Percentiles rank a stretch among this genome's conserved stretches.
Evolutionary conservation across 2,329 filamentous ascomycete genomes (phyloP).

Genomic region (Penicillium aurantiogriseum): DNA sequence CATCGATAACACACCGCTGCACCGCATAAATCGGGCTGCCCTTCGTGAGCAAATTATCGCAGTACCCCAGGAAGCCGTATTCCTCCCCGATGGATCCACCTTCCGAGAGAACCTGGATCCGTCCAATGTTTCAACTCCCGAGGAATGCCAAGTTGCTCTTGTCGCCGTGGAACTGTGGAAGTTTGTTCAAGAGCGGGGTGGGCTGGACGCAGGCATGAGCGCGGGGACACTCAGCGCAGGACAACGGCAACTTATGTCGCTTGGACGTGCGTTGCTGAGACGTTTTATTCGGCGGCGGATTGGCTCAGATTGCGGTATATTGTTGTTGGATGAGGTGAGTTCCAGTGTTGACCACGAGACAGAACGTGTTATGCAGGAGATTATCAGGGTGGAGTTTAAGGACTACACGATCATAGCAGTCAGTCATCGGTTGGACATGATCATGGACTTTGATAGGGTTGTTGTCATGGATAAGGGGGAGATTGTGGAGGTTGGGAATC

Average conservation of each 20-base stretch:
- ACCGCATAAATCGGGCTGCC: not conserved
- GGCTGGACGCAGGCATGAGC: not conserved
- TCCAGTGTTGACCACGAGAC: not conserved
- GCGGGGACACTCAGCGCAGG: not conserved
- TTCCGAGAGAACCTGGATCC: not conserved
- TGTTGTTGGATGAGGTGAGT: not conserved
- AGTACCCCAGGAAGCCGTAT: not conserved
- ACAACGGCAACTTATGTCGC: not conserved
- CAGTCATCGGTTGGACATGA: not conserved
- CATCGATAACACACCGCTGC: not conserved
- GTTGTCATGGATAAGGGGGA: not conserved
- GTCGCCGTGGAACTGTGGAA: not conserved
- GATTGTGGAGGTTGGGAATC: not conserved
- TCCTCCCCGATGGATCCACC: not conserved
- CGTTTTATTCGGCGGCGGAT: not conserved
- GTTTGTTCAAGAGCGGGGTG: not conserved
- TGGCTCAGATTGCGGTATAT: not conserved
- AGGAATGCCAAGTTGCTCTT: not conserved
- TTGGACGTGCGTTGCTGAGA: not conserved
- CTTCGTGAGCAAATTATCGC: not conserved
- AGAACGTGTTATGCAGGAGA: not conserved
- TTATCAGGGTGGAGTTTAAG: not conserved
- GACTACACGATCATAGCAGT: not conserved
- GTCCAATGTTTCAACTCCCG: not conserved
- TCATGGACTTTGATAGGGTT: not conserved